A percentile compares a stretch with the other conserved stretches of the same genome.
These are phyloP conservation scores for Marasmius tenuissimus DNA, from an alignment of 1,284 basidiomycete genomes.

Conservation along the genomic window DNA sequence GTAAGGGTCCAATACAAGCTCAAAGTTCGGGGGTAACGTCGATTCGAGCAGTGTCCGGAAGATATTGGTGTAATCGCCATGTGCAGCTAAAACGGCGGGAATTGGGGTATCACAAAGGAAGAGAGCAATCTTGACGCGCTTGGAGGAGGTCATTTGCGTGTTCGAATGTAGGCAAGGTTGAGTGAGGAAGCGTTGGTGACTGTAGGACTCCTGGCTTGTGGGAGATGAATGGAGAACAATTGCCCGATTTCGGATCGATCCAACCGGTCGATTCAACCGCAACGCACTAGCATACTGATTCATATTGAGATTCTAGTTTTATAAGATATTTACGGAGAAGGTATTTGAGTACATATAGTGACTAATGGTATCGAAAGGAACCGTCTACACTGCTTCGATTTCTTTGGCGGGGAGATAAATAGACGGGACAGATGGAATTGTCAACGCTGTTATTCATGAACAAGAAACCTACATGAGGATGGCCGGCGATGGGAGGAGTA, in stretches of 20 bases:
- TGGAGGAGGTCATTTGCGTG: background rate
- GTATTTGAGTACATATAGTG: no score
- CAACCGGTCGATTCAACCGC: no score
- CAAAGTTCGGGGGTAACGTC: background rate
- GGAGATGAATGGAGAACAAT: no score
- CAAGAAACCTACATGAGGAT: no score
- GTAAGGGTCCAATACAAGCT: background rate
- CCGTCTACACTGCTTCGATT: background rate
- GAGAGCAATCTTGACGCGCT: background rate
- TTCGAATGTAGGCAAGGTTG: background rate
- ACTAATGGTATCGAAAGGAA: background rate
- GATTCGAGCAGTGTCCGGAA: background rate
- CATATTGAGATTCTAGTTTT: no score
- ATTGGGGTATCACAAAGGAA: slow-evolving; percentile 1
- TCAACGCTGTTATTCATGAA: background rate
- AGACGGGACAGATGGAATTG: background rate
- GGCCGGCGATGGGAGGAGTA: no score
- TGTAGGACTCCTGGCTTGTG: no score
- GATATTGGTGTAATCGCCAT: slow-evolving; percentile 1
- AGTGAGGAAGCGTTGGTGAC: background rate
- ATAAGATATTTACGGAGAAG: no score
- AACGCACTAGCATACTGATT: no score
- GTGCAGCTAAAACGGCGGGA: background rate
- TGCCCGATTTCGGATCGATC: no score
- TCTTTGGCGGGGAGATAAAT: background rate